phyloP scores from a whole-genome alignment of 169 alveolate genomes.

The Eimeria tenella region DNA sequence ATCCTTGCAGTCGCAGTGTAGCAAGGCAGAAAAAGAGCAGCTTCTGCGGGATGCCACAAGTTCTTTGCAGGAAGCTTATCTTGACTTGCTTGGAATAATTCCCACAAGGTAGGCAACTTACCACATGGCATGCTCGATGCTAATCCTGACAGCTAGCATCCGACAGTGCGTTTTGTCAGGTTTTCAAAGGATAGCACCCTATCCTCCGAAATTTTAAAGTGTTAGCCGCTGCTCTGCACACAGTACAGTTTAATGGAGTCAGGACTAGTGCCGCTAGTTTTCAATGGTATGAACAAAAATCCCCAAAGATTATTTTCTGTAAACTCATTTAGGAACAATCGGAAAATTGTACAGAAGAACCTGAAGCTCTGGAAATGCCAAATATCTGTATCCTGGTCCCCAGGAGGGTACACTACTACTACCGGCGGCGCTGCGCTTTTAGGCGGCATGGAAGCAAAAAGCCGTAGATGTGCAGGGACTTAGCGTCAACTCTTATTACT shows the following conservation, averaged over 20 bases:
- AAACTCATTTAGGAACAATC: neutral
- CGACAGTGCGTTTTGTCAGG: neutral
- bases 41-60: conserved; percentile 42
- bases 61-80: conserved; percentile 50
- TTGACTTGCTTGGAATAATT: conserved; percentile 3
- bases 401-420: conserved; percentile 27
- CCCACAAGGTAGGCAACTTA: conserved; percentile 23
- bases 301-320: neutral
- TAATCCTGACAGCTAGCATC: neutral
- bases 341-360: conserved; percentile 7
- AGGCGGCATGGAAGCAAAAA: too few species aligned
- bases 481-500: too few species aligned
- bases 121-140: neutral
- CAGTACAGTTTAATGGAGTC: too few species aligned
- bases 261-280: too few species aligned
- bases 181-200: too few species aligned
- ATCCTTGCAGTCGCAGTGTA: conserved; percentile 36
- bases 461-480: too few species aligned
- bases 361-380: conserved; percentile 49
- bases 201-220: neutral
- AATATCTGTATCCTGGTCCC: conserved; percentile 58
- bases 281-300: neutral
- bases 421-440: too few species aligned
- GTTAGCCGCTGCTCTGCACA: too few species aligned
- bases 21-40: conserved; percentile 55